Percentiles rank a stretch among this genome's conserved stretches.
phyloP scores from a whole-genome alignment of 352 stramenopile genomes.

The Sclerospora graminicola region DNA sequence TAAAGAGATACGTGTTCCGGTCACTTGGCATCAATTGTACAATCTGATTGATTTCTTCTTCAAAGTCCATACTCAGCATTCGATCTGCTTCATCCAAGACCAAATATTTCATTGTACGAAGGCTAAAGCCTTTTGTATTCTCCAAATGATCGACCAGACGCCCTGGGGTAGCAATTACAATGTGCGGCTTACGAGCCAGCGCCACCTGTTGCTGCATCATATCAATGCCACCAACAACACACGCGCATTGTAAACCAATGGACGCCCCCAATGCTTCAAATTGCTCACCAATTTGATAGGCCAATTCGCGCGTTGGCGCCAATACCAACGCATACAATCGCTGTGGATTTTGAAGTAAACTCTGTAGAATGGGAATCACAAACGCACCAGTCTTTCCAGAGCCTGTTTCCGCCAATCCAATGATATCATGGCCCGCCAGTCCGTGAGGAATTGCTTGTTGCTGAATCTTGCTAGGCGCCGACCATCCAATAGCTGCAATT shows the following conservation, averaged over 20 bases:
- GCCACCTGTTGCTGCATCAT: constrained; percentile 96
- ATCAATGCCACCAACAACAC: constrained; percentile 94
- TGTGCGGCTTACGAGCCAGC: constrained; percentile 94
- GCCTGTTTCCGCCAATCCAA: constrained; percentile 93
- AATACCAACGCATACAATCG: constrained; percentile 88
- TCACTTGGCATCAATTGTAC: constrained; percentile 91
- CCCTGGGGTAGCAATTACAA: constrained; percentile 92
- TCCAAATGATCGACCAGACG: constrained; percentile 92
- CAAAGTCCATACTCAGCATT: constrained; percentile 97
- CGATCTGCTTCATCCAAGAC: constrained; percentile 94
- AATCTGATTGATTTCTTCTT: constrained; percentile 97
- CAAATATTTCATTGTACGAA: constrained; percentile 88
- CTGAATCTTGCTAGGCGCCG: constrained; percentile 93
- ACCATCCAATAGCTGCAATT: constrained; percentile 90
- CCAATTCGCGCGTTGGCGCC: constrained; percentile 91
- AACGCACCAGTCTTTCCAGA: constrained; percentile 94
- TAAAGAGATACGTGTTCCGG: constrained; percentile 97
- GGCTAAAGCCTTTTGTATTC: constrained; percentile 92
- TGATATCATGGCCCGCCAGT: constrained; percentile 92
- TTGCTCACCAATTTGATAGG: constrained; percentile 94
- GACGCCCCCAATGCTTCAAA: constrained; percentile 86
- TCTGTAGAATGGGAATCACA: constrained; percentile 90
- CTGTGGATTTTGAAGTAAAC: constrained; percentile 86
- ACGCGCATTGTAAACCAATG: constrained; percentile 84
- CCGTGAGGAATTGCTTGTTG: constrained; percentile 88